Percentiles rank a stretch among this genome's conserved stretches.
Evolutionary conservation across 208 protist species (phyloP).

Genomic region (Phytomonas sp.): DNA sequence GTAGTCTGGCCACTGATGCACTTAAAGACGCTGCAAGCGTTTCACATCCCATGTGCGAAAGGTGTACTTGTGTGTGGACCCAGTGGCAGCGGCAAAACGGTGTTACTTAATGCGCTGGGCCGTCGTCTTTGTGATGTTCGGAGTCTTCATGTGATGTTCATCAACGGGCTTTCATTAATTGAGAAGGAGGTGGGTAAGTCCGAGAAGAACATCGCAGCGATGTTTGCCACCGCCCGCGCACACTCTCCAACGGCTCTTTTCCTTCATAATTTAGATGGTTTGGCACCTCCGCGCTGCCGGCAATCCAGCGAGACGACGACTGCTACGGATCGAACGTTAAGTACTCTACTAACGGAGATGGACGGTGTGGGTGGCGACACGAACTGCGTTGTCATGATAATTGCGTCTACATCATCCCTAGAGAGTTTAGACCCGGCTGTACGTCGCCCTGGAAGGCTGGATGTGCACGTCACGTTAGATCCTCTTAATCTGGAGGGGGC

Average conservation of each 20-base stretch:
- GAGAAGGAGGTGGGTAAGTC: constrained; percentile 84
- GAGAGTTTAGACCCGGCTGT: constrained; percentile 75
- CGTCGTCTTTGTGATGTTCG: constrained; percentile 30
- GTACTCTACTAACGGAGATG: constrained; percentile 89
- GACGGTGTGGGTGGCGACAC: constrained; percentile 55
- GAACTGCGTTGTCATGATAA: constrained; percentile 52
- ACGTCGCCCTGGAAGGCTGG: constrained; percentile 74
- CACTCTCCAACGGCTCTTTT: constrained; percentile 74
- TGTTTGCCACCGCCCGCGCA: constrained; percentile 70
- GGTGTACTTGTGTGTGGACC: constrained; percentile 77
- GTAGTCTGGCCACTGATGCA: constrained; percentile 77
- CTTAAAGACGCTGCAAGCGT: constrained; percentile 23
- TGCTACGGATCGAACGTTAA: constrained; percentile 80
- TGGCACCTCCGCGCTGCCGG: constrained; percentile 69
- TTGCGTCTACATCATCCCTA: constrained; percentile 65
- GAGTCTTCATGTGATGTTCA: constrained; percentile 52
- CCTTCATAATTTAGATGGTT: constrained; percentile 88
- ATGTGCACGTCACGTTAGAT: constrained; percentile 63
- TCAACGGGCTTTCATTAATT: constrained; percentile 70
- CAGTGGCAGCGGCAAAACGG: constrained; percentile 81
- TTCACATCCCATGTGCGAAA: constrained; percentile 37
- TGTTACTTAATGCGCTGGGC: constrained; percentile 47
- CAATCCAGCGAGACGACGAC: constrained; percentile 20
- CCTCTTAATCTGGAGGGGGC: background rate
- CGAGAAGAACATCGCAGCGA: constrained; percentile 77